Evolutionary conservation across 495 filamentous ascomycete species (phyloP).

Genomic region (Penicillium silybi): DNA sequence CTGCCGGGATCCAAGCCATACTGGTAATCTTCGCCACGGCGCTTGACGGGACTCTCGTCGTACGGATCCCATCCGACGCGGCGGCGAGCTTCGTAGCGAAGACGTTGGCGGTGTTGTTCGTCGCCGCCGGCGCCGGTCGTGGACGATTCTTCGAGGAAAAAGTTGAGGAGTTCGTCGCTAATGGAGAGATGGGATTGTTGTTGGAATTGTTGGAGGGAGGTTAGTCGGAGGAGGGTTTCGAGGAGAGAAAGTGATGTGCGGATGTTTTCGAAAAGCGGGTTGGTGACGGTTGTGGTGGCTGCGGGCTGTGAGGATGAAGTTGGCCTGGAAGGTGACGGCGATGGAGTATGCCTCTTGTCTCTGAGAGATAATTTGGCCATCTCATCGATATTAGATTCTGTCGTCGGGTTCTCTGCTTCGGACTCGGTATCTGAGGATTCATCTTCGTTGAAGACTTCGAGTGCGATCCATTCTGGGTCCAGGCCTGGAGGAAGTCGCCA

Average conservation of each 20-base stretch:
- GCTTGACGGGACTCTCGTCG: conserved; percentile 65
- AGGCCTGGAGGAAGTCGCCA: conserved; percentile 75
- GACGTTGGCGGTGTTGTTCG: conserved; percentile 62
- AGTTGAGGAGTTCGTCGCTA: conserved; percentile 89
- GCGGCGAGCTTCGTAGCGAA: conserved; percentile 67
- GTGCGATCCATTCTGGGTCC: conserved; percentile 93
- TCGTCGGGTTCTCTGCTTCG: conserved; percentile 38
- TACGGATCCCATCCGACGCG: conserved; percentile 91
- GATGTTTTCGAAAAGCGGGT: conserved; percentile 50
- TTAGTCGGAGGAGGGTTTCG: conserved; percentile 89
- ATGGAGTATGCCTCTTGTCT: conserved; percentile 18
- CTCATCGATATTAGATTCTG: conserved; percentile 31
- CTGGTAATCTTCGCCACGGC: conserved; percentile 59
- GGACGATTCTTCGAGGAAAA: conserved; percentile 83
- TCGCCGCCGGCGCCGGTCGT: conserved; percentile 69
- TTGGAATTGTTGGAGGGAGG: conserved; percentile 93
- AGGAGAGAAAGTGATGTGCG: conserved; percentile 87
- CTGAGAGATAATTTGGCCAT: conserved; percentile 41
- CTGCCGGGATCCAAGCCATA: conserved; percentile 33
- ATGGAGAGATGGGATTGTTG: conserved; percentile 90
- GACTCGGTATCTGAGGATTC: conserved; percentile 58
- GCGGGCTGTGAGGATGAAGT: conserved; percentile 35
- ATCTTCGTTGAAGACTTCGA: conserved; percentile 77
- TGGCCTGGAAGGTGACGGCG: conserved; percentile 14
- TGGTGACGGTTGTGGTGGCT: conserved; percentile 33